Base-by-base conservation (phyloP, 352 stramenopile genomes). In the Phytopythium litorale region DNA sequence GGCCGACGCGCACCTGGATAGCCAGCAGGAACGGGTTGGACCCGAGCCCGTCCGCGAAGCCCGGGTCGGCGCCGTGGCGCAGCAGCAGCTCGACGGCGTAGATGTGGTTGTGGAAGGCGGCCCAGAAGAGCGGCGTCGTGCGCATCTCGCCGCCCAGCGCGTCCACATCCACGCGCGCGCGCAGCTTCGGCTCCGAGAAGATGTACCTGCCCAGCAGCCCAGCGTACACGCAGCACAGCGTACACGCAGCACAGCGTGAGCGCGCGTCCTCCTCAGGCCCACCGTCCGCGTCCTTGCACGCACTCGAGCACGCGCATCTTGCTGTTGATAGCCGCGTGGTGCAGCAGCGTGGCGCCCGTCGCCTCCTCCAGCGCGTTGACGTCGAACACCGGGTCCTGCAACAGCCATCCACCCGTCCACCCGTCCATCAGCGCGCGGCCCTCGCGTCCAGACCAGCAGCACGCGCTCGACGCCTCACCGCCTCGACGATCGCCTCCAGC, bases 271-370 rank as follows among this genome's bases (percentile, higher is more conserved):
- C 25, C 25, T 1, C 25, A 28, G 25, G 9, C 8, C 35, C 12
- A 1, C 35, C 8, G 2, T 40, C 35, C 12, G 35, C 35, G 35
- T 40, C 35, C 35, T 40, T 40, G 12, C 35, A 40, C 1, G 30
- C 66, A 93, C 79, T 91, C 81, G 25, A 91, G 58, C 9, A 91
- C 66, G 12, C 83, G 75, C 79, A 91, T 91, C 64, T 89, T 90
- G 64, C 75, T 87, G 71, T 87, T 91, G 32, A 89, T 78, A n/a
- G 80, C 79, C 21, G 84, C 84, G 62, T 87, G 72, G 63, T 93
- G 84, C n/a, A 93, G 66, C 49, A 93, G 32, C 40, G 84, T 93
- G 25, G 84, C 81, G 32, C 87, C 73, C 25, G 80, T 76, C 15
- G 64, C 52, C 62, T 70, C 54, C 49, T 91, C 80, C 4, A 65